Evolutionary conservation across 2,329 filamentous ascomycete species (phyloP).

Genomic region (Fusarium sp.): DNA sequence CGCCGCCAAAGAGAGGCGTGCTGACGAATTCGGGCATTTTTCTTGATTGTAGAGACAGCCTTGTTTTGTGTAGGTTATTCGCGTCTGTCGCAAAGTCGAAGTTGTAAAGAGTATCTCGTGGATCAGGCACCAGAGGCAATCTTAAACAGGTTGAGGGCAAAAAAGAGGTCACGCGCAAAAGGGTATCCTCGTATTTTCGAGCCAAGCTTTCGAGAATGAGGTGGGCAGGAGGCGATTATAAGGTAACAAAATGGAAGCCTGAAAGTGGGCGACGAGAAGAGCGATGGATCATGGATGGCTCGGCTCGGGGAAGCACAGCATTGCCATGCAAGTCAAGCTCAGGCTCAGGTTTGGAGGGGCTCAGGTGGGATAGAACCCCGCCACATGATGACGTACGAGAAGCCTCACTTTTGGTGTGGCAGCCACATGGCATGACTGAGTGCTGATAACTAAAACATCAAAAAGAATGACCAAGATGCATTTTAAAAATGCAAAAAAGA

Average conservation of each 20-base stretch:
- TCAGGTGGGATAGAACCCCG: constrained; percentile 25
- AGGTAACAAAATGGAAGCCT: constrained; percentile 29
- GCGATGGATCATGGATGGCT: constrained; percentile 34
- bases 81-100: constrained; percentile 12
- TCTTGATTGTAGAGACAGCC: neutral
- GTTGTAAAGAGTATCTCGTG: neutral
- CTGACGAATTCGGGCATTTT: constrained; percentile 67
- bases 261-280: constrained; percentile 27
- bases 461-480: neutral
- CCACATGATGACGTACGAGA: constrained; percentile 37
- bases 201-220: constrained; percentile 10
- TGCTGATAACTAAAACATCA: neutral
- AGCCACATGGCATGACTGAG: neutral
- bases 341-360: constrained; percentile 35
- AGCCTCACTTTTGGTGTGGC: constrained; percentile 10
- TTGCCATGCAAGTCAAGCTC: constrained; percentile 1
- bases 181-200: constrained; percentile 10
- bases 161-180: constrained; percentile 6
- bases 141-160: constrained; percentile 4
- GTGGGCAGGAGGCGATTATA: constrained; percentile 15
- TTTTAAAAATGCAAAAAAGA: constrained; percentile 2
- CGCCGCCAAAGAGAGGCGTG: constrained; percentile 78
- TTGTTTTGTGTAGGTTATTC: neutral
- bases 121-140: constrained; percentile 9
- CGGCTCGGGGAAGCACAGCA: constrained; percentile 4